These are phyloP conservation scores for Beauveria bassiana DNA, from an alignment of 2,329 filamentous ascomycete genomes.

Conservation along the genomic window DNA sequence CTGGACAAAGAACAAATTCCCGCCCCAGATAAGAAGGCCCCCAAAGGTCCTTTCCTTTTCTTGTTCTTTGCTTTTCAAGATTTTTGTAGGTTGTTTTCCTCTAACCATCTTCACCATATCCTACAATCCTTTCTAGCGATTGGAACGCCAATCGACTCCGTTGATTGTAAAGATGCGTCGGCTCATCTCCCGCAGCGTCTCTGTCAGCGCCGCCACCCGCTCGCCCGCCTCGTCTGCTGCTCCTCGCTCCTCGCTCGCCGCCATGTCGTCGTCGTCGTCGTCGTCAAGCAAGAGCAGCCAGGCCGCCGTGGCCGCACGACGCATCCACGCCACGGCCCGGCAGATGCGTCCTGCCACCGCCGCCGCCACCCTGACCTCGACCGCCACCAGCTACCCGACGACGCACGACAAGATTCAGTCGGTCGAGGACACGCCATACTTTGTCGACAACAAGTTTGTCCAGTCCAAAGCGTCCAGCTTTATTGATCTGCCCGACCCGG, in stretches of 20 bases:
- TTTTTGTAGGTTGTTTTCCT: not conserved
- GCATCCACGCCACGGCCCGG: constrained; percentile 49
- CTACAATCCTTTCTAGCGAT: not conserved
- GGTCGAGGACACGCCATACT: constrained; percentile 68
- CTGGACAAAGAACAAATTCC: not conserved
- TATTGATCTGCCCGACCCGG: constrained; percentile 75
- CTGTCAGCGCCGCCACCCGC: constrained; percentile 21
- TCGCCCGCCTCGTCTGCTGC: constrained; percentile 21
- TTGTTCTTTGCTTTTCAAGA: not conserved
- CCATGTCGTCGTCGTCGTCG: constrained; percentile 17
- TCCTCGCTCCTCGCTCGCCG: constrained; percentile 18
- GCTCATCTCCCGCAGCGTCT: constrained; percentile 13
- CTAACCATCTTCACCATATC: not conserved
- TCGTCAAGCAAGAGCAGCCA: constrained; percentile 21
- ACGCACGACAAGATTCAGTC: constrained; percentile 63
- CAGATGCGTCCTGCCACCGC: constrained; percentile 43
- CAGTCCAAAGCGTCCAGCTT: constrained; percentile 60
- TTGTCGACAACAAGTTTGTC: constrained; percentile 73
- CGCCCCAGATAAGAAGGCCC: constrained; percentile 6
- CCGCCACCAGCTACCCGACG: constrained; percentile 56
- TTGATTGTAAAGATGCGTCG: constrained; percentile 11
- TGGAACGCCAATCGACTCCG: not conserved
- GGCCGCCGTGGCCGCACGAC: constrained; percentile 36
- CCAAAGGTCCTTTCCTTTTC: not conserved
- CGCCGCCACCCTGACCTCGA: constrained; percentile 44